Conservation (phyloP, 129 eudicot genomes). For the Lonicera japonica region DNA sequence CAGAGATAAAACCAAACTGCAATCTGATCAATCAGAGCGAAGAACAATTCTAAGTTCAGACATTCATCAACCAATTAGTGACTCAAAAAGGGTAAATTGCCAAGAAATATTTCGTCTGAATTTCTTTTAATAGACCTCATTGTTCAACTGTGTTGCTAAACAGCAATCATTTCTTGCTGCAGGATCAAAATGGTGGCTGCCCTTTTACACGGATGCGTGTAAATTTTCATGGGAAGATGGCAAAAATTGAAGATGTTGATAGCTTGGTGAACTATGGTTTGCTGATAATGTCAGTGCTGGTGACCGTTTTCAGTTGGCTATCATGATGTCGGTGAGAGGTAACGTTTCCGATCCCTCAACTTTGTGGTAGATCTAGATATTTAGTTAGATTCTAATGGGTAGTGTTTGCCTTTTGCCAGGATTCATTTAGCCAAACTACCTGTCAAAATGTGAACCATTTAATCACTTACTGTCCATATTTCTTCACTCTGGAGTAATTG, state of each 20-base stretch:
- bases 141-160: background rate
- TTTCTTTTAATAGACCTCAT: background rate
- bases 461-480: too few relatives aligned
- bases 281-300: slow-evolving; percentile 46
- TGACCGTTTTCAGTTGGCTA: slow-evolving; percentile 56
- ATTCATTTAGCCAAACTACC: too few relatives aligned
- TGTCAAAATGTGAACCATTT: too few relatives aligned
- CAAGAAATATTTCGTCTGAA: background rate
- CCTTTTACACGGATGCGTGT: slow-evolving; percentile 56
- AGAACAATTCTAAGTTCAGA: slow-evolving; percentile 31
- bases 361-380: too few relatives aligned
- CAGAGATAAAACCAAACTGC: slow-evolving; percentile 16
- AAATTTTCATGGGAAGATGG: slow-evolving; percentile 39
- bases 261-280: slow-evolving; percentile 62
- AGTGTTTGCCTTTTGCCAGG: too few relatives aligned
- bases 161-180: slow-evolving; percentile 14
- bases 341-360: background rate
- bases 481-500: too few relatives aligned
- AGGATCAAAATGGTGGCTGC: slow-evolving; percentile 46
- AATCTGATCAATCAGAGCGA: slow-evolving; percentile 22
- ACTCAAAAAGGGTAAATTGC: slow-evolving; percentile 34
- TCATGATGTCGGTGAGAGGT: slow-evolving; percentile 53
- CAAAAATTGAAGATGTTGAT: slow-evolving; percentile 46
- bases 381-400: too few relatives aligned
- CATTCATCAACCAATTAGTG: slow-evolving; percentile 23